Evolutionary conservation across 257 asterid species (phyloP), one percentile per base, ranked within the genome.

Genomic region (Ballota nigra): DNA sequence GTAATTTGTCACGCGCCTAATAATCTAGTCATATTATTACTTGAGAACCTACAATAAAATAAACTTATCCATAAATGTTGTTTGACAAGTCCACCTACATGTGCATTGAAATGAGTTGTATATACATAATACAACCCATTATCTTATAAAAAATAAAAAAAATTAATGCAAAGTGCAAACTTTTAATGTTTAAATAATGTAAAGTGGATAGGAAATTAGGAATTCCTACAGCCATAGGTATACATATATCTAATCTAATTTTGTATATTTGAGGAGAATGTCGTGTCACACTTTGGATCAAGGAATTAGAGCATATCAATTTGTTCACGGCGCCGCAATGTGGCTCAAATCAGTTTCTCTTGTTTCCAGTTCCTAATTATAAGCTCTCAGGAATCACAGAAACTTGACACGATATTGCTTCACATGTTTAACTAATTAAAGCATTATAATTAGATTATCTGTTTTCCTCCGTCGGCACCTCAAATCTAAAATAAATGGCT

Each of bases 301-400:
- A 5, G n/a, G 7, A 57, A 3, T 11, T 28, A 13, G 6, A 47
- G 18, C 31, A 64, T 6, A 65, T 47, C 66, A 77, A 66, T 47
- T 66, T 40, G 67, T 1, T 67, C 70, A 58, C 81, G 73, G 69
- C 73, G 65, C 73, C 69, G 74, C 24, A 64, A 58, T 63, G 41
- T 60, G 68, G 31, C 45, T 38, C 20, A 38, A 12, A 12, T 62
- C 71, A 51, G 7, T 69, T 36, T 52, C 33, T 8, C 33, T 23
- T 8, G 16, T 6, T 20, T 47, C 5, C 10, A 5, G 8, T 16
- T 51, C 26, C n/a, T 51, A 7, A 34, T 62, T 0, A 2, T 18
- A 62, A 18, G 16, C 9, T 73, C 28, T 53, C 22, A 2, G 6
- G 7, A 34, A 34, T 34, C 40, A 34, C 9, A 38, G 0, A 40